Conservation (phyloP, 192 early-diverging fungal species). For the Coemansia sp. region DNA sequence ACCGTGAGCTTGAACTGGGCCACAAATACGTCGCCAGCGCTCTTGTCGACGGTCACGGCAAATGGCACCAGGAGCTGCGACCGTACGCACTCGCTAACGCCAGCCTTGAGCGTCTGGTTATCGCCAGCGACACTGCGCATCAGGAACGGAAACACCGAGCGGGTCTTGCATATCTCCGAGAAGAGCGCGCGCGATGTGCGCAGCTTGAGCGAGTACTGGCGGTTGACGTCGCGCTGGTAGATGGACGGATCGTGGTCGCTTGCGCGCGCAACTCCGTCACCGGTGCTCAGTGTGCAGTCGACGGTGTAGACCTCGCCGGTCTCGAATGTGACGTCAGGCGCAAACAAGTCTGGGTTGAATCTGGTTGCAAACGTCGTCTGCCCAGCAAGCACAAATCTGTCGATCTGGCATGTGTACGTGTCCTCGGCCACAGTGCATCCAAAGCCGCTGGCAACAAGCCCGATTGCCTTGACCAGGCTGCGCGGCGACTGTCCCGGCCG, state of each 20-base stretch:
- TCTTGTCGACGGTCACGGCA: conserved; percentile 61
- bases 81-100: conserved; percentile 66
- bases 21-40: conserved; percentile 51
- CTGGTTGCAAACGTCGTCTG: conserved; percentile 63
- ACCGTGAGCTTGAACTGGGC: conserved; percentile 80
- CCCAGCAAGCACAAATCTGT: conserved; percentile 71
- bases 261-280: conserved; percentile 60
- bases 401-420: conserved; percentile 69
- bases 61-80: conserved; percentile 68
- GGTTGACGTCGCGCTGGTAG: conserved; percentile 73
- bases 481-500: conserved; percentile 68
- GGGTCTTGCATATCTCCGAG: conserved; percentile 60
- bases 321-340: conserved; percentile 67
- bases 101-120: conserved; percentile 53
- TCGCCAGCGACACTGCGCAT: conserved; percentile 51
- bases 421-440: conserved; percentile 68
- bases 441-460: conserved; percentile 57
- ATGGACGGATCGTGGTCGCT: conserved; percentile 61
- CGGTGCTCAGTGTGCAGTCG: conserved; percentile 69
- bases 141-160: conserved; percentile 78
- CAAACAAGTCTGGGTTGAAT: conserved; percentile 59
- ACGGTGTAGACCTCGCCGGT: conserved; percentile 73
- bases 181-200: conserved; percentile 61
- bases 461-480: conserved; percentile 64
- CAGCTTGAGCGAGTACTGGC: conserved; percentile 71